Conservation (phyloP, 306 rosid genomes). For the Trifolium repens region DNA sequence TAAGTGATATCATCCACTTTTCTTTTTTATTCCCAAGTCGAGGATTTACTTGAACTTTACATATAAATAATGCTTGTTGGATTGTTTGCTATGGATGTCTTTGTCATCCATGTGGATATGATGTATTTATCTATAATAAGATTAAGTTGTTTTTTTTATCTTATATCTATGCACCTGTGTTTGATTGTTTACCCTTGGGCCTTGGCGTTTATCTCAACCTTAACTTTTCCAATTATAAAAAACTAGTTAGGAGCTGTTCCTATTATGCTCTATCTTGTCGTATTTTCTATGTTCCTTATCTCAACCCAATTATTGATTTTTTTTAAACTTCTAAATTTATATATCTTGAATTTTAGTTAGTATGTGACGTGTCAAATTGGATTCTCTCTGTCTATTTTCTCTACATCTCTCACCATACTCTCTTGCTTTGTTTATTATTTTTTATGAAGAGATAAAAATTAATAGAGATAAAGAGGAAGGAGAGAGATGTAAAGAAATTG, state of each 20-base stretch:
- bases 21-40: slow-evolving; percentile 18
- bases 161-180: neutral
- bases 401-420: too few species aligned
- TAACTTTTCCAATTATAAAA: neutral
- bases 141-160: neutral
- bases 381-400: too few species aligned
- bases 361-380: too few species aligned
- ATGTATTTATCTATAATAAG: slow-evolving; percentile 6
- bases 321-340: too few species aligned
- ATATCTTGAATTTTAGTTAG: too few species aligned
- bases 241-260: neutral
- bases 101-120: neutral
- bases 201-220: neutral
- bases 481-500: too few species aligned
- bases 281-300: too few species aligned
- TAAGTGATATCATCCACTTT: slow-evolving; percentile 23
- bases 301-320: too few species aligned
- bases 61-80: slow-evolving; percentile 38
- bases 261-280: neutral
- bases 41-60: slow-evolving; percentile 30
- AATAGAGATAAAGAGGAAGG: too few species aligned
- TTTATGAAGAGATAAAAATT: too few species aligned
- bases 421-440: too few species aligned
- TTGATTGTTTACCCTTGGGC: neutral
- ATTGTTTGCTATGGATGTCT: slow-evolving; percentile 15